phyloP scores from a whole-genome alignment of 1,284 basidiomycete species.

The Phlebopus sp. region DNA sequence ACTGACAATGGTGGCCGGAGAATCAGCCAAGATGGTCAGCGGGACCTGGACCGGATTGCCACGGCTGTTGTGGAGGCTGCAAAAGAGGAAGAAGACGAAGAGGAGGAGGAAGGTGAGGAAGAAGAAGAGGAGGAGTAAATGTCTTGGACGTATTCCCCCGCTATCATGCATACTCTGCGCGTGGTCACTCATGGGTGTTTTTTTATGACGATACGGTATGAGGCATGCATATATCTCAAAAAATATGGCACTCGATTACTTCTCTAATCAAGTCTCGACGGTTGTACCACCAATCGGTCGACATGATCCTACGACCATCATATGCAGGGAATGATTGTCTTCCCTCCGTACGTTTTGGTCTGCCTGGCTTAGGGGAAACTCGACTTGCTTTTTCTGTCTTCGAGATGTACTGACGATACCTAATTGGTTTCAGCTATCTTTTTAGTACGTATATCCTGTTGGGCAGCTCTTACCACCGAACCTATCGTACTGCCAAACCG shows the following conservation, averaged over 20 bases:
- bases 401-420: too few relatives aligned
- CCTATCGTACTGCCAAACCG: constrained; percentile 26
- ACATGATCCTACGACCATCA: too few relatives aligned
- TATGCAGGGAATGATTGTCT: too few relatives aligned
- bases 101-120: constrained; percentile 82
- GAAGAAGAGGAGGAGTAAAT: constrained; percentile 55
- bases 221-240: constrained; percentile 37
- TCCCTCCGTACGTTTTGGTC: too few relatives aligned
- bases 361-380: too few relatives aligned
- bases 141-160: constrained; percentile 17
- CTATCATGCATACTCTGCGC: constrained; percentile 19
- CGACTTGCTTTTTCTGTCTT: too few relatives aligned
- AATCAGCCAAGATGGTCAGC: constrained; percentile 96
- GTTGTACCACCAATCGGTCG: too few relatives aligned
- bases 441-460: too few relatives aligned
- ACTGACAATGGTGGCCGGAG: constrained; percentile 92
- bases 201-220: constrained; percentile 40
- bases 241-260: constrained; percentile 28
- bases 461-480: constrained; percentile 28
- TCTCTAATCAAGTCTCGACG: constrained; percentile 4
- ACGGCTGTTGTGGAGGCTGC: constrained; percentile 91
- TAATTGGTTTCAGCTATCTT: too few relatives aligned
- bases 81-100: constrained; percentile 83
- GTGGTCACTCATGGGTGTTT: constrained; percentile 30
- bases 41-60: constrained; percentile 98